phyloP scores from a whole-genome alignment of 495 filamentous ascomycete genomes.

The Darksidea phi region DNA sequence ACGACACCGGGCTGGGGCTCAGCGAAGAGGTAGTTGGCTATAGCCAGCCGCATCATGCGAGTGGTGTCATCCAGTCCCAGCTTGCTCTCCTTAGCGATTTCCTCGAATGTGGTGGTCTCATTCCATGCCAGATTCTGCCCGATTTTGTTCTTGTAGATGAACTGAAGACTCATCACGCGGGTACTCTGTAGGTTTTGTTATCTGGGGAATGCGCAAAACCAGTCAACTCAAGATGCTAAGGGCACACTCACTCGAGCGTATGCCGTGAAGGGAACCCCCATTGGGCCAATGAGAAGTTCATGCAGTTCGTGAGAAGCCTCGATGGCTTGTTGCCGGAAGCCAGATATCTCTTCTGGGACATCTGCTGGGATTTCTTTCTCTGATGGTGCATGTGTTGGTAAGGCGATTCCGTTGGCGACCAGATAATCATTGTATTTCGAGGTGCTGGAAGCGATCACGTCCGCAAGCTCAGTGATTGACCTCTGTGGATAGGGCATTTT shows the following conservation, averaged over 20 bases:
- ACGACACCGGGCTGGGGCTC: constrained; percentile 17
- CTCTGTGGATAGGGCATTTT: too few relatives aligned
- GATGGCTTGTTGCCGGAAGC: background rate
- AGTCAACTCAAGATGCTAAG: too few relatives aligned
- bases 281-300: background rate
- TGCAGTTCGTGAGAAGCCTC: background rate
- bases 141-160: background rate
- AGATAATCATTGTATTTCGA: background rate
- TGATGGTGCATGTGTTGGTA: background rate
- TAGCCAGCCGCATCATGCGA: constrained; percentile 10
- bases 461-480: background rate
- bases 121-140: background rate
- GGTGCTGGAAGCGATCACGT: background rate
- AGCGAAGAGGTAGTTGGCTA: constrained; percentile 13
- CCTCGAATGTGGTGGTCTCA: constrained; percentile 9
- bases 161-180: background rate
- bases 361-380: background rate
- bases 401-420: background rate
- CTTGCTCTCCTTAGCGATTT: constrained; percentile 5
- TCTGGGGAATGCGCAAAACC: background rate
- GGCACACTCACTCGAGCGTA: background rate
- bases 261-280: background rate
- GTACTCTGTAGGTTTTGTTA: background rate
- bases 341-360: background rate
- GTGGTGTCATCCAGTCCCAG: background rate